Base-by-base conservation (phyloP, 495 filamentous ascomycete species). In the Entonaema liquescens region DNA sequence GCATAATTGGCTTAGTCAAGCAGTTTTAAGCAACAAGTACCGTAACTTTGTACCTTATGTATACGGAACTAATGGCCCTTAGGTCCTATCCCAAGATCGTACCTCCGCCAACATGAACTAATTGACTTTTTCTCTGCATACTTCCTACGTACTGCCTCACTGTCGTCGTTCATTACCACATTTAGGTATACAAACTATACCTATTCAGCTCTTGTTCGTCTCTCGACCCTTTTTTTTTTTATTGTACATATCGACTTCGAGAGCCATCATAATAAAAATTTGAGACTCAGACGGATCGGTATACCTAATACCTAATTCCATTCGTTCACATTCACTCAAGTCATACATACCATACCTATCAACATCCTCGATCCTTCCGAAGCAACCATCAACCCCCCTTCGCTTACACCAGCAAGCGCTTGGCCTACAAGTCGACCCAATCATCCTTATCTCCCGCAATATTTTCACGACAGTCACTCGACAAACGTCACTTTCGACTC, bases 391-490 rank as follows among this genome's bases (percentile, higher is more conserved):
- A 56, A 52, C 33, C 68, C 63, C 65, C 66, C 58, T 69, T 74
- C 73, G 71, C 74, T 77, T 59, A 74, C 70, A 74, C 71, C 72
- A 73, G 47, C 78, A 80, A 79, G 76, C 80, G 80, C 80, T 78
- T 56, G 68, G 59, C 77, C 70, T 29, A 62, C 62, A 68, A 69
- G 25, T 66, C 63, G 72, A 72, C 67, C 78, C 78, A 78, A 72
- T 77, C 74, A 65, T 62, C 58, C 62, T 60, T 50, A 38, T 63
- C 38, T 75, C 71, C 55, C 59, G 42, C 65, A 59, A 47, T 68
- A 36, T 65, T 72, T 62, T 61, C 52, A 29, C 55, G 53, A 74
- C 64, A 67, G 69, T 65, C 58, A 74, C 69, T 71, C 71, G 59
- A 68, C 68, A 54, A 67, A 62, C 62, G 53, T 70, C 69, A 74